Base-by-base conservation (phyloP, 2,329 filamentous ascomycete genomes). In the Aspergillus brasiliensis region DNA sequence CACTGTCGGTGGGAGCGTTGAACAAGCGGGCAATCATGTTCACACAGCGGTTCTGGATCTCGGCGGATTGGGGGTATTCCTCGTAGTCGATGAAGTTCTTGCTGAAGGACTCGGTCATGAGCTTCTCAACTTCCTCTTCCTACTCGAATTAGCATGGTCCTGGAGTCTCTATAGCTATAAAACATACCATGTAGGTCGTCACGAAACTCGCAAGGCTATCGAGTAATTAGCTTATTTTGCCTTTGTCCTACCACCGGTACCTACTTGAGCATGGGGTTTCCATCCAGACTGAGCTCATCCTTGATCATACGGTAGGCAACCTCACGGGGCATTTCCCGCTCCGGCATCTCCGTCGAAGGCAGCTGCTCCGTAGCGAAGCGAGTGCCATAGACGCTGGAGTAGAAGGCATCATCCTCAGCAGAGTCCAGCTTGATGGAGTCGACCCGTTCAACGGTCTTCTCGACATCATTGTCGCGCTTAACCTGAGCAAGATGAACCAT, bases 291-390 rank as follows among this genome's bases (percentile, higher is more conserved):
- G 65, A 97, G 82, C 73, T 97, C 91, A 75, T 97, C 94, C 82
- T 92, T 94, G 83, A 97, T 97, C 91, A 97, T 90, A 51, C 92
- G 89, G 77, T 97, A 97, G n/a, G 94, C 94, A 55, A 97, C 86
- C 67, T 96, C 91, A 68, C 86, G 88, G 47, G 94, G 94, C 93
- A 97, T 97, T 78, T 96, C 91, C 19, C 79, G 71, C 69, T 97
- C 92, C 1, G 94, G 92, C 86, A 98, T 97, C 80, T 92, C 89
- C 72, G 90, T 82, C 72, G 84, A 86, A 27, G 93, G 92, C 44
- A 98, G 82, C 70, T 96, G 91, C 72, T 90, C 81, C 31, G 86
- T 85, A 21, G 94, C 94, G 73, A 92, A 97, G 64, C 84, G 86
- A 63, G 90, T 93, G 72, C 93, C 94, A 73, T 97, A 98, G 70